Base-by-base conservation (phyloP, 257 asterid species). In the Avicennia marina region DNA sequence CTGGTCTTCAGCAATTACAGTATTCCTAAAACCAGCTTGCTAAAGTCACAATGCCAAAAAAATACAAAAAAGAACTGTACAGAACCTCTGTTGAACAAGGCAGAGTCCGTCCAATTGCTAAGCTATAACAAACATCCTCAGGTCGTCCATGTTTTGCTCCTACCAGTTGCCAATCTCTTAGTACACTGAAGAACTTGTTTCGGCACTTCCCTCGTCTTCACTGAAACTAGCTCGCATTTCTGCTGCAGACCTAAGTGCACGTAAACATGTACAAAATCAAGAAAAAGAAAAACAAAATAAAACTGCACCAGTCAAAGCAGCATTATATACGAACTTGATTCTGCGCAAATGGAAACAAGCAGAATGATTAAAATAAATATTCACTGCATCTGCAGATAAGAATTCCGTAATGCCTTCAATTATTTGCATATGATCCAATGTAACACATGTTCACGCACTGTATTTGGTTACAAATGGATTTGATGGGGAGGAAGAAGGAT, bases 141-240 rank as follows among this genome's bases (percentile, higher is more conserved):
- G 26, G 20, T 10, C 31, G 24, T 49, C 58, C 54, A 19, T 31
- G 24, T 4, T 18, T 15, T 39, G 32, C 54, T 64, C 38, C 50
- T 24, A 11, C n/a, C 32, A 4, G 4, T 49, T 15, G 50, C 57
- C 41, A 22, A 29, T 47, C 44, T 53, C 62, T 68, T 66, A 80
- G 12, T 74, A 79, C 52, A 32, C 75, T 1, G 80, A 82, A 40
- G 79, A 74, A 76, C 82, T 78, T 13, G 86, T 77, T 31, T 77
- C 84, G 18, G 72, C 80, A 57, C 76, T 71, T 63, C 57, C 72
- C 31, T 70, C 80, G 29, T 81, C 85, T 68, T 81, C 84, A n/a
- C 75, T 79, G 53, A 57, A 74, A 66, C 79, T 76, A 53, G 79
- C 72, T 12, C 75, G 76, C 59, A 77, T 55, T 66, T 73, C 84